Conservation (phyloP, 2,329 filamentous ascomycete species). For the Penicillium vulpinum region DNA sequence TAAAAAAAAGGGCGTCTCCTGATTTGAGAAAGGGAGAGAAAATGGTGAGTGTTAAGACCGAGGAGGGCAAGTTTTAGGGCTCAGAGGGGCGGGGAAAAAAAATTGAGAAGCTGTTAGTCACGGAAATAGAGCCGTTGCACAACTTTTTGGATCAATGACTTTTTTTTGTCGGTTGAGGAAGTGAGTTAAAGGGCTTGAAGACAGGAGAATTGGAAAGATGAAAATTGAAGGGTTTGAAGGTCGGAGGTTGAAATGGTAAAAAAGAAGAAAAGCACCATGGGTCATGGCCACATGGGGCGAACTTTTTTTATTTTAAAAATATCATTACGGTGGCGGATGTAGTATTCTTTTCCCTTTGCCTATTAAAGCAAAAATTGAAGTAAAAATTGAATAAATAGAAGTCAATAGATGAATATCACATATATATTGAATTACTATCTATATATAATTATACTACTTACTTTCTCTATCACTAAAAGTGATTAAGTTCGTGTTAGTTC, state of each 20-base stretch:
- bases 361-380: not conserved
- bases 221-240: not conserved
- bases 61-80: constrained; percentile 15
- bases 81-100: constrained; percentile 25
- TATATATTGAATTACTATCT: not conserved
- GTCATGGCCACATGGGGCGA: constrained; percentile 15
- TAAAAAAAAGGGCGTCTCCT: constrained; percentile 31
- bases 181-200: not conserved
- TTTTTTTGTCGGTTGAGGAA: too few relatives aligned
- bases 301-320: not conserved
- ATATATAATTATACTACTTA: not conserved
- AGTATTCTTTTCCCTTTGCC: not conserved
- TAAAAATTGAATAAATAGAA: not conserved
- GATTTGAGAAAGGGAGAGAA: constrained; percentile 26
- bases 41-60: constrained; percentile 14
- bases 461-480: constrained; percentile 2
- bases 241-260: too few relatives aligned
- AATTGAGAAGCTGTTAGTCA: constrained; percentile 39
- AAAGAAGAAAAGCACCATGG: constrained; percentile 3
- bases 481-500: constrained; percentile 17
- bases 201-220: too few relatives aligned
- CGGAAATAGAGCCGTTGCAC: constrained; percentile 26
- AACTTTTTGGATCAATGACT: not conserved
- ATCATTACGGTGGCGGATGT: constrained; percentile 9
- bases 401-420: too few relatives aligned